Evolutionary conservation across 2,329 filamentous ascomycete genomes (phyloP), one percentile per base, ranked within the genome.

Genomic region (Aureobasidium sp.): DNA sequence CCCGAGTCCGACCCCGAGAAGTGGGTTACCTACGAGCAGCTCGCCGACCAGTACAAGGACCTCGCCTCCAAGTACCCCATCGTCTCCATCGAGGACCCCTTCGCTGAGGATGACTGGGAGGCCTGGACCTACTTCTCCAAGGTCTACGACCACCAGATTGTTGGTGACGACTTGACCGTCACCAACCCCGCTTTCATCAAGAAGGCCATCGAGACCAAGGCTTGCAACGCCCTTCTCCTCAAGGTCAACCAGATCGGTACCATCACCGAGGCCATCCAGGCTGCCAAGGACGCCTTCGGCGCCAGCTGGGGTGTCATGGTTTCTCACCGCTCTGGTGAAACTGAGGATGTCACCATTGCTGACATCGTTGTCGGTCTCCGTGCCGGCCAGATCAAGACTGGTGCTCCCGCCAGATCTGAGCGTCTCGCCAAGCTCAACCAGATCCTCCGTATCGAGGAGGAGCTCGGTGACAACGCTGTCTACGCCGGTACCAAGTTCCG

Each of bases 181-280:
- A 99, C 94, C 79, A 99, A 99, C 87, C 94, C 94, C 66, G 81
- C 90, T 72, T 93, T 94, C 79, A 99, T 99, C 86, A 97, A 97
- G 90, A 96, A 95, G 86, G 94, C 94, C 73, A 96, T 97, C 70
- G 92, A 97, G 78, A 88, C 94, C 74, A 99, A 99, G 89, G 90
- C 94, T 72, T 94, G 92, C 87, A 97, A 99, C 76, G 90, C 92
- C 68, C 89, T 99, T 64, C 86, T 99, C 66, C 90, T 99, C 76
- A 99, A 99, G 89, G 92, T 99, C 79, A 99, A 99, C 89, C 94
- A 99, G 85, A 99, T 99, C 72, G 94, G 94, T 81, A 97, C 94
- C 70, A 87, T 99, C 73, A 95, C 91, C 71, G 94, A 99, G 85
- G 96, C 94, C 64, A 97, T 97, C 81, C 92, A 97, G 83, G 94